These are phyloP conservation scores for Neostapfia colusana DNA, from an alignment of 176 grass and related monocot species.

Conservation along the genomic window DNA sequence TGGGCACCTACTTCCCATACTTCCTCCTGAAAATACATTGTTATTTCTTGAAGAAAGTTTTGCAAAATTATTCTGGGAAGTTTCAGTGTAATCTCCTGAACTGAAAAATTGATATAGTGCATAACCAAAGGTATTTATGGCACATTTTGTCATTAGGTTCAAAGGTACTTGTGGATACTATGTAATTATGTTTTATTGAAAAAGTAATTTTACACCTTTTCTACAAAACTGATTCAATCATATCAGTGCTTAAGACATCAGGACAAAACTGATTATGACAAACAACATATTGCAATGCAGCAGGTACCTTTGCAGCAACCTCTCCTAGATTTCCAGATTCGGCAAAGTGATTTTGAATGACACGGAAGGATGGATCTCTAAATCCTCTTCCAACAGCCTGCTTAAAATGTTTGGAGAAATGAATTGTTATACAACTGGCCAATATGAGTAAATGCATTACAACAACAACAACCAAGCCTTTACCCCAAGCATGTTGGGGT, in stretches of 20 bases:
- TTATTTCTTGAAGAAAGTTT: neutral
- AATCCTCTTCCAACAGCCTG: conserved; percentile 90
- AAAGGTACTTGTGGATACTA: neutral
- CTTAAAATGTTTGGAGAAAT: conserved; percentile 41
- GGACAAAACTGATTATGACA: conserved; percentile 9
- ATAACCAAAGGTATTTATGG: neutral
- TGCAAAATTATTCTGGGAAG: neutral
- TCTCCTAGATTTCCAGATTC: conserved; percentile 86
- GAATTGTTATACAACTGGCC: conserved; percentile 18
- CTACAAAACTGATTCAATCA: neutral
- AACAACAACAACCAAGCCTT: no score
- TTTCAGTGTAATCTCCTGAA: neutral
- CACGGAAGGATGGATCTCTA: conserved; percentile 83
- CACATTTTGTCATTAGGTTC: neutral
- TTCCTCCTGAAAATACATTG: conserved; percentile 72
- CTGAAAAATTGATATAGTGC: neutral
- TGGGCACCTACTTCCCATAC: conserved; percentile 98
- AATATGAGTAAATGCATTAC: neutral
- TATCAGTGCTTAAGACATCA: neutral
- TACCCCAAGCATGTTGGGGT: no score
- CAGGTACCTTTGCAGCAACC: conserved; percentile 86
- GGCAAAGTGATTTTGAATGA: conserved; percentile 93
- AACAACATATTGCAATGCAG: conserved; percentile 1
- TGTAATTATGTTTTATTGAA: neutral
- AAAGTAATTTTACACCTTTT: neutral